Conservation (phyloP, 192 early-diverging fungal species). For the Cladochytrium replicatum region DNA sequence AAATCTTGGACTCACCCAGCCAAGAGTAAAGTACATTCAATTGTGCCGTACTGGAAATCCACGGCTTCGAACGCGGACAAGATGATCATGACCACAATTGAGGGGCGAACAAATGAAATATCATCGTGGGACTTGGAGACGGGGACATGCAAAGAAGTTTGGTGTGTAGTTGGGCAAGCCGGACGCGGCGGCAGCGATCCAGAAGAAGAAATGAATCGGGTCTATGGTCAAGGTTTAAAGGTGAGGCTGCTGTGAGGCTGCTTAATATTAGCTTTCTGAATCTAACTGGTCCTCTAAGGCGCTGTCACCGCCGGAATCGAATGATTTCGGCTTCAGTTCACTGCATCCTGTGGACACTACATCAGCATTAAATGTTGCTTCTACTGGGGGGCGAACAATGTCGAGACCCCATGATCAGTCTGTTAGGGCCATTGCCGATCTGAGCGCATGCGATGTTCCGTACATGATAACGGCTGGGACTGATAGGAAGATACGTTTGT, state of each 20-base stretch:
- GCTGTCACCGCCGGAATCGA: no score
- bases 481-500: slow-evolving; percentile 78
- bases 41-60: no score
- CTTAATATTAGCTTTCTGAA: no score
- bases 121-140: slow-evolving; percentile 74
- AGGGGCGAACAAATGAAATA: slow-evolving; percentile 54
- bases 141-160: slow-evolving; percentile 60
- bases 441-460: no score
- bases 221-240: slow-evolving; percentile 35
- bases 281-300: no score
- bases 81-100: slow-evolving; percentile 53
- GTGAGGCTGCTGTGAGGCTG: no score
- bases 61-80: slow-evolving; percentile 5
- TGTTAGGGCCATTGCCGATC: no score
- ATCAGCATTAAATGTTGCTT: no score
- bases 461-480: slow-evolving; percentile 70
- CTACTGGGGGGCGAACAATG: no score
- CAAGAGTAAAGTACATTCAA: slow-evolving; percentile 44
- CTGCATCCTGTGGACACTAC: no score
- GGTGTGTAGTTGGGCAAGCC: slow-evolving; percentile 36
- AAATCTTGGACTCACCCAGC: slow-evolving; percentile 70
- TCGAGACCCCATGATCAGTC: no score
- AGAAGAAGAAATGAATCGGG: slow-evolving; percentile 23
- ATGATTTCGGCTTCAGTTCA: no score
- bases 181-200: not conserved